These are phyloP conservation scores for Termitomyces sp. DNA, from an alignment of 768 basidiomycete species.

Conservation along the genomic window DNA sequence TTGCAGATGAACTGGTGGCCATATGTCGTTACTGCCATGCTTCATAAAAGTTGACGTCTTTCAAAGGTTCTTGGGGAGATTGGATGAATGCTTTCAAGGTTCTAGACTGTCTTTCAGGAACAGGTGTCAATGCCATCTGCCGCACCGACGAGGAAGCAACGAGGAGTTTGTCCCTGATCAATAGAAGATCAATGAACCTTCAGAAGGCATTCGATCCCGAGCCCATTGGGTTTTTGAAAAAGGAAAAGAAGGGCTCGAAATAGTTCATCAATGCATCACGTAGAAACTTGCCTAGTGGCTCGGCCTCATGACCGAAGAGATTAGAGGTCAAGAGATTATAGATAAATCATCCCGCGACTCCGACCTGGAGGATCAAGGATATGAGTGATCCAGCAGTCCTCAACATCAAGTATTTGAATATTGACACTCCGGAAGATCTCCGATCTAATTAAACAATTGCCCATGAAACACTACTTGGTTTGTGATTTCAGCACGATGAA, in stretches of 20 bases:
- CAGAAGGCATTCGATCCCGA: not conserved
- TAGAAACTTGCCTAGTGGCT: not conserved
- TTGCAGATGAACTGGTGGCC: not conserved
- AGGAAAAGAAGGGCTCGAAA: not conserved
- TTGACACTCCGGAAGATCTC: constrained; percentile 8
- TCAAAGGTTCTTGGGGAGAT: not conserved
- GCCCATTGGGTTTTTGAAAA: not conserved
- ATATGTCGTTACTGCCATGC: not conserved
- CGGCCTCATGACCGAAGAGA: not conserved
- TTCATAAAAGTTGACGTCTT: not conserved
- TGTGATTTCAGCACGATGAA: not conserved
- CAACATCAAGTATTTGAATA: not conserved
- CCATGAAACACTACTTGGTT: not conserved
- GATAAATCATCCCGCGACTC: not conserved
- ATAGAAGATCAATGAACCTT: not conserved
- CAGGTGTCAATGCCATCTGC: not conserved
- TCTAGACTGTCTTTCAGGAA: constrained; percentile 2
- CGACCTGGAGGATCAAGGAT: not conserved
- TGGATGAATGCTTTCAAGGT: not conserved
- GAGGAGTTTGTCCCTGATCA: not conserved
- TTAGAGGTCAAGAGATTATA: not conserved
- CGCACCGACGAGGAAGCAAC: not conserved
- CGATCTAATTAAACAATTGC: not conserved
- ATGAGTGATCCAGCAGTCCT: not conserved
- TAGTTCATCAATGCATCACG: not conserved